These are phyloP conservation scores for Cenchrus purpureus DNA, from an alignment of 176 grass and related monocot species.

Conservation along the genomic window DNA sequence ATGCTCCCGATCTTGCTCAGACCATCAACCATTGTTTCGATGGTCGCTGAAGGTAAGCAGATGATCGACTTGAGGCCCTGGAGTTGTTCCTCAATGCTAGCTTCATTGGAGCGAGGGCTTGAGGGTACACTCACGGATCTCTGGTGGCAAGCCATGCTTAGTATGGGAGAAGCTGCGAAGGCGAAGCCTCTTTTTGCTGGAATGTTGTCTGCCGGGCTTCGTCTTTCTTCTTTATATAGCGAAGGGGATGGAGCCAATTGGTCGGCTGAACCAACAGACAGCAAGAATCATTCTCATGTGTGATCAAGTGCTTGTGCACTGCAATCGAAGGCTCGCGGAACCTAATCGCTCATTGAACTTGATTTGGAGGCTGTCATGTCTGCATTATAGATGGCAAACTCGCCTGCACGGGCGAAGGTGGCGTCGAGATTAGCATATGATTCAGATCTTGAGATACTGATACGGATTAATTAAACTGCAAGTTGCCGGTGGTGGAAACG, in stretches of 20 bases:
- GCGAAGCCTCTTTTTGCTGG: background rate
- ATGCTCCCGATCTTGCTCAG: too few relatives aligned
- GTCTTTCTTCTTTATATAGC: background rate
- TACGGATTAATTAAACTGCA: background rate
- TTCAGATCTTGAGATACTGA: background rate
- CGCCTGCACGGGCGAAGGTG: background rate
- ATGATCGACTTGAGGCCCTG: too few relatives aligned
- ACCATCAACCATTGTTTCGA: too few relatives aligned
- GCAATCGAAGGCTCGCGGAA: background rate
- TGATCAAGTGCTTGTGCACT: background rate
- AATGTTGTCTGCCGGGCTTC: background rate
- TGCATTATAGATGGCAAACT: background rate
- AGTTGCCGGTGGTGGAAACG: background rate
- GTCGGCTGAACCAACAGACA: background rate
- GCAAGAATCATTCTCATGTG: conserved; percentile 24
- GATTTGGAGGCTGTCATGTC: conserved; percentile 18
- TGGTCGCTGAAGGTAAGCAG: too few relatives aligned
- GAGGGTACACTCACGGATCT: conserved; percentile 37
- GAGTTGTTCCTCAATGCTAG: too few relatives aligned
- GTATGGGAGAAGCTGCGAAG: background rate
- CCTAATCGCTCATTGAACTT: background rate
- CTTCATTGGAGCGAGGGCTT: background rate
- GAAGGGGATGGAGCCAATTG: background rate
- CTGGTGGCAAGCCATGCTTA: background rate
- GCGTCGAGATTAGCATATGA: background rate